Percentiles rank a stretch among this genome's conserved stretches.
phyloP scores from a whole-genome alignment of 352 stramenopile genomes.

The Aphanomyces stellatus region DNA sequence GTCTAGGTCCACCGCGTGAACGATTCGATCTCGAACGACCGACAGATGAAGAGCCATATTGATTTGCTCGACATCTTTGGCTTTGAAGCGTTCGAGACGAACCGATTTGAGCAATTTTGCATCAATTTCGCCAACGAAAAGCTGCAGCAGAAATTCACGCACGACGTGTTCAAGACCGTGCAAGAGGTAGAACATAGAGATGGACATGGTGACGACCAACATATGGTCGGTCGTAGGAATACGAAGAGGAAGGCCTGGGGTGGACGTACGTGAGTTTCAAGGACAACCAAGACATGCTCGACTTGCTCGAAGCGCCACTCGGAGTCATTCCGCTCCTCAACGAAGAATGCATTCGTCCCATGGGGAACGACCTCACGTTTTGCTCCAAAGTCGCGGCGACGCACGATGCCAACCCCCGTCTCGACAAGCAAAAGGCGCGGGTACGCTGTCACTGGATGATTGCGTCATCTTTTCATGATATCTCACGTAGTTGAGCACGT shows the following conservation, averaged over 20 bases:
- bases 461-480: neutral
- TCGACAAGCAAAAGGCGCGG: slow-evolving; percentile 53
- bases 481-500: slow-evolving; percentile 34
- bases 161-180: slow-evolving; percentile 82
- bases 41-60: slow-evolving; percentile 60
- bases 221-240: slow-evolving; percentile 30
- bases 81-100: slow-evolving; percentile 92
- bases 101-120: slow-evolving; percentile 94
- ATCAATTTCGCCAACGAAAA: slow-evolving; percentile 96
- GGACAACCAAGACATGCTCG: slow-evolving; percentile 88
- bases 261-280: slow-evolving; percentile 80
- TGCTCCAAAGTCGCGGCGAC: slow-evolving; percentile 81
- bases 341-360: slow-evolving; percentile 85
- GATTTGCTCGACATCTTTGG: slow-evolving; percentile 96
- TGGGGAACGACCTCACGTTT: slow-evolving; percentile 81
- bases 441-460: neutral
- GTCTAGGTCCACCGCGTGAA: slow-evolving; percentile 42
- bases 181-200: slow-evolving; percentile 35
- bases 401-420: slow-evolving; percentile 66
- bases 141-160: slow-evolving; percentile 87
- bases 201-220: neutral
- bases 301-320: slow-evolving; percentile 85
- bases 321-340: slow-evolving; percentile 85
- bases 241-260: slow-evolving; percentile 52
- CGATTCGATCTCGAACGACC: slow-evolving; percentile 62